A percentile compares a stretch with the other conserved stretches of the same genome.
Conservation (phyloP, 352 stramenopile genomes). For the Phytopythium sindhum region DNA sequence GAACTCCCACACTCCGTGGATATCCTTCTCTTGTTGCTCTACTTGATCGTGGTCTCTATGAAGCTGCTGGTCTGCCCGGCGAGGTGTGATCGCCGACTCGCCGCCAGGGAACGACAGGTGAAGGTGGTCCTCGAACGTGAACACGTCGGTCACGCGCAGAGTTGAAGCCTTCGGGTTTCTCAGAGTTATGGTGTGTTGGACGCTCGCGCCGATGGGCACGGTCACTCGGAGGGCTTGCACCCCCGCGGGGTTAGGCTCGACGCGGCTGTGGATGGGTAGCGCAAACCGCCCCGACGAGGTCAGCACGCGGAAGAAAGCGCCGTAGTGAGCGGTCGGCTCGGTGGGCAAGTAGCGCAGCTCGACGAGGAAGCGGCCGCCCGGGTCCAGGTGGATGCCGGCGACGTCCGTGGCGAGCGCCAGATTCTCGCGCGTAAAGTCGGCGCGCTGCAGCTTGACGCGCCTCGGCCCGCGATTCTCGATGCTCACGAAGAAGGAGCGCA, state of each 20-base stretch:
- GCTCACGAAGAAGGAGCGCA: conserved; percentile 23
- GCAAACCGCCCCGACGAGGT: conserved; percentile 49
- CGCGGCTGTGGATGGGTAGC: conserved; percentile 29
- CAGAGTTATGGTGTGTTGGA: conserved; percentile 33
- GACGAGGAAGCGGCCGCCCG: conserved; percentile 28
- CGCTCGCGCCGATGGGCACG: conserved; percentile 27
- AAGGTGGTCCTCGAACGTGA: conserved; percentile 33
- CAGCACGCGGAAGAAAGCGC: conserved; percentile 31
- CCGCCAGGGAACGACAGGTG: conserved; percentile 15
- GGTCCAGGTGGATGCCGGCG: conserved; percentile 29
- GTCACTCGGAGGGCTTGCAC: conserved; percentile 23
- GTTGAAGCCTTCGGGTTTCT: conserved; percentile 35
- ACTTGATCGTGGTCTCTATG: background rate
- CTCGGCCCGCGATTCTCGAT: conserved; percentile 33
- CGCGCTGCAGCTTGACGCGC: conserved; percentile 29
- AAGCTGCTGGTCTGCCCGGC: background rate
- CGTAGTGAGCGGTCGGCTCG: conserved; percentile 15
- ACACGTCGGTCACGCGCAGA: conserved; percentile 50
- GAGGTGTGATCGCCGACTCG: background rate
- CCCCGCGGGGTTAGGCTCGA: conserved; percentile 27
- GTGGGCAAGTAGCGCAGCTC: conserved; percentile 35
- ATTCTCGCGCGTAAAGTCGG: conserved; percentile 39
- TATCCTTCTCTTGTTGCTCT: conserved; percentile 4
- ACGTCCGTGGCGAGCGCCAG: conserved; percentile 40
- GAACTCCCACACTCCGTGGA: conserved; percentile 37